Base-by-base conservation (phyloP, 768 basidiomycete species). In the Suillus sp. region DNA sequence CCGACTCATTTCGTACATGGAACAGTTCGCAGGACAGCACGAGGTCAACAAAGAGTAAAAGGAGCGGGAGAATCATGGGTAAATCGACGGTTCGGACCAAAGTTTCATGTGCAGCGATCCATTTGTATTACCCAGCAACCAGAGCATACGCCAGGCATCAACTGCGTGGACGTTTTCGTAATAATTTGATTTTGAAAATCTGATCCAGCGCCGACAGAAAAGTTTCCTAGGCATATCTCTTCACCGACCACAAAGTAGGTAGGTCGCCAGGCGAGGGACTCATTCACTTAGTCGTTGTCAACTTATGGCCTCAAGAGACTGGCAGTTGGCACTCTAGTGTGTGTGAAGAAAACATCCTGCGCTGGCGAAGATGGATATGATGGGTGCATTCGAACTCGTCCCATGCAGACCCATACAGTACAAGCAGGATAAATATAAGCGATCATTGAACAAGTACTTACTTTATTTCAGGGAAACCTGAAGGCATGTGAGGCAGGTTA, bases 1-100 rank as follows among this genome's bases (percentile, higher is more conserved):
- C 60, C 77, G 72, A 51, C 72, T 91, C 25, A 78, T 89, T 43
- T 78, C 75, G 0, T 91, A 88, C 66, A 87, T 90, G 70, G 76
- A 78, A 42, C 81, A 84, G 45, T 91, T 89, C 66, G 68, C 83
- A 53, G 60, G 42, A 68, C 62, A 63, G 22, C 58, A 65, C 59
- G 18, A 27, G 18, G 37, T 56, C n/a, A 20, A 55, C 18, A 18
- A 30, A 20, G 51, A 53, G 20, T 53, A 20, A 53, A 34, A 11
- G n/a, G 10, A 2, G 40, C 27, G 62, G 34, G 16, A 62, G n/a
- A 60, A 40, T n/a, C 16, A n/a, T 57, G 37, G 56, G 56, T 57
- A 40, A 42, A 13, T 30, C 7, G 25, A 30, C 11, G 6, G 25
- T 30, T 38, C 9, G 51, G 51, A 53, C 51, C 11, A 4, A 2